phyloP scores from a whole-genome alignment of 441 rosid species.

The Bocquillonia castaneifolia region DNA sequence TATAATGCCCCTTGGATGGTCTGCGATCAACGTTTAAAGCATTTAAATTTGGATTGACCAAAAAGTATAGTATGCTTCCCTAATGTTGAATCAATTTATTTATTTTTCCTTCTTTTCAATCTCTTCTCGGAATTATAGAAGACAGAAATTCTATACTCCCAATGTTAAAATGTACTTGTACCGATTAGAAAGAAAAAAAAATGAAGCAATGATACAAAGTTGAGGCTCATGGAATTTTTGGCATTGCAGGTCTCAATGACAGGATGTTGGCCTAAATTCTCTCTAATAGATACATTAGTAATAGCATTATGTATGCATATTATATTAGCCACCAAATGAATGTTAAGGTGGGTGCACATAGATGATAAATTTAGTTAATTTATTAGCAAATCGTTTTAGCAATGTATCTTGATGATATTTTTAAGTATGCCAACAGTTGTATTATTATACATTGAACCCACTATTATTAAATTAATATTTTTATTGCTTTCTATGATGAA shows the following conservation, averaged over 20 bases:
- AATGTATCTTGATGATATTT: background rate
- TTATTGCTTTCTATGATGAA: conserved; percentile 32
- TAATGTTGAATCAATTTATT: too few relatives aligned
- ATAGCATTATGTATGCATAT: background rate
- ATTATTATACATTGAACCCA: conserved; percentile 30
- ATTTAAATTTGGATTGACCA: too few relatives aligned
- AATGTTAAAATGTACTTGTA: background rate
- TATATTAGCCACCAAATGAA: conserved; percentile 20
- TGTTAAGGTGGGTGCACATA: conserved; percentile 21
- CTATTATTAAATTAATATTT: conserved; percentile 12
- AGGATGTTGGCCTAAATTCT: conserved; percentile 32
- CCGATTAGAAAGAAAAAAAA: background rate
- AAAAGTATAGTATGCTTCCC: too few relatives aligned
- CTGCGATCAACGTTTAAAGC: too few relatives aligned
- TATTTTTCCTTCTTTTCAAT: too few relatives aligned
- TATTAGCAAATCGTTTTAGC: background rate
- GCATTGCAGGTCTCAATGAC: conserved; percentile 23
- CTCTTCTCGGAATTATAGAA: background rate
- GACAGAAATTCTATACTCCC: background rate
- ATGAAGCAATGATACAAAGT: background rate
- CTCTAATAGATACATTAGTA: conserved; percentile 10
- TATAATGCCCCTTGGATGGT: too few relatives aligned
- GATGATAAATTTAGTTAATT: conserved; percentile 2
- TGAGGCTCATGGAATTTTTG: conserved; percentile 14
- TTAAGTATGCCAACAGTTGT: conserved; percentile 23